Percentiles rank a stretch among this genome's conserved stretches.
Evolutionary conservation across 2,329 filamentous ascomycete species (phyloP).

Genomic region (Ophiostoma himal-ulmi): DNA sequence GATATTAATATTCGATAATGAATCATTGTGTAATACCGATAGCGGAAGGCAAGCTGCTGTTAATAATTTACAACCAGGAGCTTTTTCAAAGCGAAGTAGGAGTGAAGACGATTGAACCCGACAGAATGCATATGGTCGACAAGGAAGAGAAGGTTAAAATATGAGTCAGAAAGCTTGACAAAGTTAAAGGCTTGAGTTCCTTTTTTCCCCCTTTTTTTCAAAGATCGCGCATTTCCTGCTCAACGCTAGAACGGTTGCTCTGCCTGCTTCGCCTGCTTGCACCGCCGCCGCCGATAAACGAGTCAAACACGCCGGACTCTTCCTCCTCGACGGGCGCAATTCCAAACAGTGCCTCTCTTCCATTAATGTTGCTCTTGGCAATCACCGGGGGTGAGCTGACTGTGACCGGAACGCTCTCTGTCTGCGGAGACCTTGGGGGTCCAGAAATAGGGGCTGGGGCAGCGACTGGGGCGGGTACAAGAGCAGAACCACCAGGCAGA

Average conservation of each 20-base stretch:
- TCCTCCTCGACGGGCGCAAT: slow-evolving; percentile 10
- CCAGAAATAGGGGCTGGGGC: not conserved
- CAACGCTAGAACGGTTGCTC: slow-evolving; percentile 18
- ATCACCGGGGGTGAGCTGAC: not conserved
- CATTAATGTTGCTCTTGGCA: slow-evolving; percentile 19
- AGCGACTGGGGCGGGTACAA: not conserved
- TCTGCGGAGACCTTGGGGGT: not conserved
- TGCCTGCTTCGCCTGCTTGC: slow-evolving; percentile 16
- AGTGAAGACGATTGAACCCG: not conserved
- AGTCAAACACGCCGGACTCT: slow-evolving; percentile 17
- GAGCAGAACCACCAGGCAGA: not conserved
- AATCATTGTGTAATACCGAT: not conserved
- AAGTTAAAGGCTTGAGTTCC: no score
- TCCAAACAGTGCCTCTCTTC: slow-evolving; percentile 21
- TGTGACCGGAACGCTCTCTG: not conserved
- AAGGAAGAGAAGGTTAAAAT: not conserved
- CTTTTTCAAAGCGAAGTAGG: not conserved
- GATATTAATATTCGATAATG: not conserved
- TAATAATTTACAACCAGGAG: not conserved
- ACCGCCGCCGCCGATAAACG: slow-evolving; percentile 16
- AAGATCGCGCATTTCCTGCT: slow-evolving; percentile 27
- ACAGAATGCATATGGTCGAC: not conserved
- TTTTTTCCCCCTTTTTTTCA: not conserved
- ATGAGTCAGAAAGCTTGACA: no score
- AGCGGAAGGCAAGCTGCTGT: not conserved